A percentile compares a stretch with the other conserved stretches of the same genome.
phyloP scores from a whole-genome alignment of 1,284 basidiomycete species.

The Gymnopus androsaceus region DNA sequence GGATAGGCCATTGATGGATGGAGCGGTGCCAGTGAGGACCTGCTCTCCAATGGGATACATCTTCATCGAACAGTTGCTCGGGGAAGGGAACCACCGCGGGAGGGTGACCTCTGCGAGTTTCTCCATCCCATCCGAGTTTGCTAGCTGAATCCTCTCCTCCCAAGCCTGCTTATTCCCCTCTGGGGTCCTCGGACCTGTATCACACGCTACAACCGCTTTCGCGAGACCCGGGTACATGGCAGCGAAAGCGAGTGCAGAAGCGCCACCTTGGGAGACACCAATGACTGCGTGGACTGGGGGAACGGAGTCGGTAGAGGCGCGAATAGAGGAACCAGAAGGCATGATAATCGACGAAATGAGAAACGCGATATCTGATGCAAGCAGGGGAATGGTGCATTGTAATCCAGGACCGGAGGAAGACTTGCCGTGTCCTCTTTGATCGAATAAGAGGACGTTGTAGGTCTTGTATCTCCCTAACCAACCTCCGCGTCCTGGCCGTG shows the following conservation, averaged over 20 bases:
- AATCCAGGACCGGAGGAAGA: constrained; percentile 11
- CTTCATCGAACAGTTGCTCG: constrained; percentile 13
- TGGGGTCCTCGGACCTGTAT: constrained; percentile 45
- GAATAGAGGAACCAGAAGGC: constrained; percentile 1
- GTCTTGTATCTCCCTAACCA: constrained; percentile 17
- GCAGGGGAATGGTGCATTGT: constrained; percentile 28
- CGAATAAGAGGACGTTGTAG: constrained; percentile 49
- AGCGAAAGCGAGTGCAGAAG: constrained; percentile 43
- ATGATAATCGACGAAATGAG: constrained; percentile 30
- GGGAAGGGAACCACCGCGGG: constrained; percentile 44
- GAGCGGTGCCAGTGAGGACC: background rate
- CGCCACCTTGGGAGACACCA: constrained; percentile 53
- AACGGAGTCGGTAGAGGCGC: constrained; percentile 28
- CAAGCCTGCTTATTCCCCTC: constrained; percentile 47
- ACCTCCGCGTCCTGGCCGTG: constrained; percentile 10
- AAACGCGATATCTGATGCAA: constrained; percentile 44
- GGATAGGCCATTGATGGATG: background rate
- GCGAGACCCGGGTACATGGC: constrained; percentile 31
- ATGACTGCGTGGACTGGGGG: constrained; percentile 39
- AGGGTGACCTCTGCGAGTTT: constrained; percentile 41
- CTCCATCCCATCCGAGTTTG: constrained; percentile 34
- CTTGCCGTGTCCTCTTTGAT: constrained; percentile 48
- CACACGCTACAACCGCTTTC: constrained; percentile 43
- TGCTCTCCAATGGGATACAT: background rate
- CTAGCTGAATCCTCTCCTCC: constrained; percentile 42